Evolutionary conservation across 306 rosid genomes (phyloP).

Genomic region (Cicer chorassanicum): DNA sequence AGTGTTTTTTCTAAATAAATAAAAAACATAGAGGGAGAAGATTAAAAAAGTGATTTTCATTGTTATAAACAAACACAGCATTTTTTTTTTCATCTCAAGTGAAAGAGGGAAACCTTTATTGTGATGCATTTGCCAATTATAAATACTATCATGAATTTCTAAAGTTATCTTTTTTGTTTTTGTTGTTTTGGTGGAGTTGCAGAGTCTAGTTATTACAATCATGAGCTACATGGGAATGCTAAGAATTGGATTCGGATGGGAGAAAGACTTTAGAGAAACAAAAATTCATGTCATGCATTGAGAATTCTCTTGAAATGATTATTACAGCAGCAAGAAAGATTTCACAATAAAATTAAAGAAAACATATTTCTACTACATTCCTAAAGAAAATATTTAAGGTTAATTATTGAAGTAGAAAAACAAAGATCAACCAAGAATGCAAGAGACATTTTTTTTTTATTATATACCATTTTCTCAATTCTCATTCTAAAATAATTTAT

Average conservation of each 20-base stretch:
- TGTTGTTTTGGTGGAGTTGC: neutral
- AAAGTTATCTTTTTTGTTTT: neutral
- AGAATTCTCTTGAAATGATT: constrained; percentile 39
- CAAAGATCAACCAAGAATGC: too few relatives aligned
- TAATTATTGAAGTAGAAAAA: too few relatives aligned
- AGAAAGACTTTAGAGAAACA: constrained; percentile 50
- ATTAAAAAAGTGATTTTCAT: too few relatives aligned
- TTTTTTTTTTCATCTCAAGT: too few relatives aligned
- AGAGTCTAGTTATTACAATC: constrained; percentile 45
- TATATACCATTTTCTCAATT: too few relatives aligned
- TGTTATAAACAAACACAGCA: too few relatives aligned
- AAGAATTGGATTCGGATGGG: constrained; percentile 54
- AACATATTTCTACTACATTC: neutral
- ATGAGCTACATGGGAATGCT: constrained; percentile 57
- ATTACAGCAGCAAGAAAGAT: constrained; percentile 38
- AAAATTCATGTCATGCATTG: constrained; percentile 43
- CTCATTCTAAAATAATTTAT: too few relatives aligned
- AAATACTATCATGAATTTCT: neutral
- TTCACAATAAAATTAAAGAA: constrained; percentile 1
- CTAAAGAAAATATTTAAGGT: neutral
- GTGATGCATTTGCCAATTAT: too few relatives aligned
- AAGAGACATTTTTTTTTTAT: too few relatives aligned
- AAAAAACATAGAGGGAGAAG: too few relatives aligned
- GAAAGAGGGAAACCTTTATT: too few relatives aligned
- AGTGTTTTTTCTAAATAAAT: too few relatives aligned